Conservation (phyloP, 108 stramenopile genomes). For the Cyclotella choctawhatcheeana region DNA sequence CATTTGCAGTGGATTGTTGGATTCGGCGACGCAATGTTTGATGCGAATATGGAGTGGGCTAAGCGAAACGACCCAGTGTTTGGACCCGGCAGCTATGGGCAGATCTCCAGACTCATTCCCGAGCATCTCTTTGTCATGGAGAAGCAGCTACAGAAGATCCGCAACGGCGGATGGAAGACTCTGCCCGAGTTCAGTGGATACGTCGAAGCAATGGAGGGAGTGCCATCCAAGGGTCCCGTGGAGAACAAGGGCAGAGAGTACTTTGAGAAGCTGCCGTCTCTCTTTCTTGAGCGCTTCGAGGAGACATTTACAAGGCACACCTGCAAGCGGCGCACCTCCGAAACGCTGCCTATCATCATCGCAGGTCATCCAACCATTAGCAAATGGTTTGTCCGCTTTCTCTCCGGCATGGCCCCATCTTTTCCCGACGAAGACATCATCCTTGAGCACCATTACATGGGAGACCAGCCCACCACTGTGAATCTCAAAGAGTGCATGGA, state of each 20-base stretch:
- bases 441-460: neutral
- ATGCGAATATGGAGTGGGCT: neutral
- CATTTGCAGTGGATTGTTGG: neutral
- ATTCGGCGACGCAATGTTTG: neutral
- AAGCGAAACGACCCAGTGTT: neutral
- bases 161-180: neutral
- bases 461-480: neutral
- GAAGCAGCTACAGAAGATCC: neutral
- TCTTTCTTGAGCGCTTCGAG: conserved; percentile 5
- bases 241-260: neutral
- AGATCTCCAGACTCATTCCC: neutral
- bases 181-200: neutral
- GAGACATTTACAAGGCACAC: neutral
- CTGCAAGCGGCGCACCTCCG: neutral
- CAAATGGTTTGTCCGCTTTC: neutral
- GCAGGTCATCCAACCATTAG: neutral
- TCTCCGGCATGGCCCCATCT: neutral
- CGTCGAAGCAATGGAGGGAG: neutral
- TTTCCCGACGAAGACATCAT: neutral
- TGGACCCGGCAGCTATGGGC: conserved; percentile 6
- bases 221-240: neutral
- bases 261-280: neutral
- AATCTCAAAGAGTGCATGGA: conserved; percentile 4
- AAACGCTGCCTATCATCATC: neutral
- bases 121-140: neutral